phyloP scores from a whole-genome alignment of 140 eudicot genomes.

The Flaveria floridana region DNA sequence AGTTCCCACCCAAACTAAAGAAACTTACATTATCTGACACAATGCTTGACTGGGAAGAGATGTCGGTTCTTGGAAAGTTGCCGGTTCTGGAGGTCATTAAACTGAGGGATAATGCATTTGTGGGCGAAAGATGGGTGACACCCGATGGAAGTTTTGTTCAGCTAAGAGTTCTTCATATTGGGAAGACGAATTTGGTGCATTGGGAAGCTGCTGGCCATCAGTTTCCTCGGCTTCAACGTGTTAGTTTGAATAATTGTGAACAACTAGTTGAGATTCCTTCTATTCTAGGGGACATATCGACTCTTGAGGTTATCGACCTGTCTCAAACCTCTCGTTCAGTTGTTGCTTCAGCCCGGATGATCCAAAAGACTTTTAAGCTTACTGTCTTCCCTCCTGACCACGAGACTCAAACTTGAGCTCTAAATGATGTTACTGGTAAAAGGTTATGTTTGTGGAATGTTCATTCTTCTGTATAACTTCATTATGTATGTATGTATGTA shows the following conservation, averaged over 20 bases:
- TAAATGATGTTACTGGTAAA: no score
- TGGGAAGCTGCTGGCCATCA: constrained; percentile 29
- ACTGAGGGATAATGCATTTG: constrained; percentile 34
- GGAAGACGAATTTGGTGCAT: constrained; percentile 30
- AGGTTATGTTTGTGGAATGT: no score
- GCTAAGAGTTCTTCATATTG: constrained; percentile 37
- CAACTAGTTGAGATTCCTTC: constrained; percentile 22
- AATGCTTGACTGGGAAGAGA: constrained; percentile 35
- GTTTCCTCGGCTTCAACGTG: constrained; percentile 27
- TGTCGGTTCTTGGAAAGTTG: constrained; percentile 36
- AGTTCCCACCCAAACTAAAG: constrained; percentile 44
- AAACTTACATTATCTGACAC: constrained; percentile 42
- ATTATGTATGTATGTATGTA: no score
- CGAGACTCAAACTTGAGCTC: no score
- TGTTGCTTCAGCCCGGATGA: constrained; percentile 21
- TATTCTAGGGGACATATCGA: constrained; percentile 25
- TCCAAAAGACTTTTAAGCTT: constrained; percentile 30
- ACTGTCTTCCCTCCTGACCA: constrained; percentile 30
- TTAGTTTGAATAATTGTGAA: constrained; percentile 30
- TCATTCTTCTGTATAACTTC: no score
- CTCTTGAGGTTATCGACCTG: constrained; percentile 28
- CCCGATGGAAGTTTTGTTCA: constrained; percentile 36
- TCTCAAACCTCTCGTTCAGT: constrained; percentile 20
- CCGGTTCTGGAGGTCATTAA: constrained; percentile 42
- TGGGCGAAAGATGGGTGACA: constrained; percentile 37